Evolutionary conservation across 306 rosid genomes (phyloP), one percentile per base, ranked within the genome.

Genomic region (Medicago lupulina): DNA sequence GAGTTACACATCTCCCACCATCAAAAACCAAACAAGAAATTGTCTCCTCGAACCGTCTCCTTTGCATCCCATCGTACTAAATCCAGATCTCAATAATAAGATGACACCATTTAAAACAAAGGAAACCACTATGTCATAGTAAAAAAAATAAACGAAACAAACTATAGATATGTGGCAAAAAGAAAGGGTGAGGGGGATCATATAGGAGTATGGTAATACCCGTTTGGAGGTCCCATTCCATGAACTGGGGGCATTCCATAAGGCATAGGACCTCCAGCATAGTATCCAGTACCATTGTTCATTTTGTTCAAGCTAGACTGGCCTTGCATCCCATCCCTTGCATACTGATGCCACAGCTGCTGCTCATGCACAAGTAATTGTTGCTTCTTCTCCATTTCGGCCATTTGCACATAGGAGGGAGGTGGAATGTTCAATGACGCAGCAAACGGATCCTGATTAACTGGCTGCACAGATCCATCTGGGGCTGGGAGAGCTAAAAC

Each of bases 401-500:
- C 88, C 99, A 95, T 92, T 79, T 95, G 99, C 80, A 95, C 99
- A 80, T 92, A 95, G 0, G 99, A 88, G 0, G 99, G 99, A 0
- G 99, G 96, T 3, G 99, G 97, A 72, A 95, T 15, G 53, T n/a
- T 76, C 77, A 89, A 77, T 0, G 99, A 95, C 25, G 99, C 97
- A 0, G 96, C 93, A 15, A 95, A 95, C 0, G 99, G 99, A 21
- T 95, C 99, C 84, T 90, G 96, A 71, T 95, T 95, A n/a, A 90
- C 86, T 6, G 96, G 67, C 83, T 86, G 88, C 36, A 95, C 96
- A 0, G 97, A 81, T 70, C 99, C 99, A 72, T 92, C 99, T 2
- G 99, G 99, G 3, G 99, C 99, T 0, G 99, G 99, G 63, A 95
- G 97, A 76, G 99, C 99, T 84, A 95, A 84, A 47, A 95, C 88